These are phyloP conservation scores for Escovopsis sp. DNA, from an alignment of 2,329 filamentous ascomycete species.

Conservation along the genomic window DNA sequence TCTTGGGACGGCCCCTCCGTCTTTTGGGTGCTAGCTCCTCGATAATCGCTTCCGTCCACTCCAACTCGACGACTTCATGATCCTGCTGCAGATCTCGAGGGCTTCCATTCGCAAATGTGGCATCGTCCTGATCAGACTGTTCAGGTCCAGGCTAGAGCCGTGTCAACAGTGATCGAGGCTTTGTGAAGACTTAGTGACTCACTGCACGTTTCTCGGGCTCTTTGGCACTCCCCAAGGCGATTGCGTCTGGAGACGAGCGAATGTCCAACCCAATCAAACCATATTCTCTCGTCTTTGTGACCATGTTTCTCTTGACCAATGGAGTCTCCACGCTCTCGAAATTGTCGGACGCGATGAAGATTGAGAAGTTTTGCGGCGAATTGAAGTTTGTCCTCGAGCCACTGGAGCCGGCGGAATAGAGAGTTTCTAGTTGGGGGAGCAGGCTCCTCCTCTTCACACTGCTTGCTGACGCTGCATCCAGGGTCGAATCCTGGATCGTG, in stretches of 20 bases:
- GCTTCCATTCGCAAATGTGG: conserved; percentile 1
- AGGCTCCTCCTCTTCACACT: conserved; percentile 3
- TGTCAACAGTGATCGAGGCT: background rate
- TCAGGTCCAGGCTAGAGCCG: conserved; percentile 1
- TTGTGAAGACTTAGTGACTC: background rate
- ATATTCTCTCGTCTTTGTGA: background rate
- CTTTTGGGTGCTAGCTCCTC: conserved; percentile 12
- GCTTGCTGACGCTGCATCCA: conserved; percentile 9
- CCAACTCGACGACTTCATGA: conserved; percentile 7
- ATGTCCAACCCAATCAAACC: conserved; percentile 1
- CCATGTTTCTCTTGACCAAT: conserved; percentile 5
- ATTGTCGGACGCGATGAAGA: conserved; percentile 11
- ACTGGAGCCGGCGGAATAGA: conserved; percentile 13
- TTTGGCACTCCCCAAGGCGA: conserved; percentile 1
- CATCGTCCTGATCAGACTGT: background rate
- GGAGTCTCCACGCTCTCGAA: conserved; percentile 8
- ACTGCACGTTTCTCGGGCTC: background rate
- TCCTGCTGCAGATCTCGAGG: conserved; percentile 1
- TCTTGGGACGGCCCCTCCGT: conserved; percentile 19
- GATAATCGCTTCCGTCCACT: conserved; percentile 4
- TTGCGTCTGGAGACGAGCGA: conserved; percentile 9
- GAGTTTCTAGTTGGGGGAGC: background rate
- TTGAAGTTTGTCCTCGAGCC: conserved; percentile 22
- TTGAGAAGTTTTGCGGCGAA: conserved; percentile 16
- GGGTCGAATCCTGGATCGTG: conserved; percentile 23